Percentiles rank a stretch among this genome's conserved stretches.
phyloP scores from a whole-genome alignment of 2,329 filamentous ascomycete genomes.

The Aplosporella prunicola region DNA sequence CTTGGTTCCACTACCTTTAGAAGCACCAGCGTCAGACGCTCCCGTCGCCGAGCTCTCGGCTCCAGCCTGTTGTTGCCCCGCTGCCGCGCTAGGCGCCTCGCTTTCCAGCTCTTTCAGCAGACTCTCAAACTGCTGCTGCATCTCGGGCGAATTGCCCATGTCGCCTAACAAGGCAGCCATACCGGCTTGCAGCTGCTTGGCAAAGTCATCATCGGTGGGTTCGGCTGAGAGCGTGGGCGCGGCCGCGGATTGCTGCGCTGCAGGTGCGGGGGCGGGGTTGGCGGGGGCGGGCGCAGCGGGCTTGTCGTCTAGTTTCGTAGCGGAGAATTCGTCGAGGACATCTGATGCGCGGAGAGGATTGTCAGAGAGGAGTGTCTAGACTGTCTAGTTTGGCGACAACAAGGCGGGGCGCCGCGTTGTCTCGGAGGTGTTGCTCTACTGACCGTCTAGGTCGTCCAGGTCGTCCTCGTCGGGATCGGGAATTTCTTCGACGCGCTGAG shows the following conservation, averaged over 20 bases:
- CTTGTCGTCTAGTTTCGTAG: constrained; percentile 49
- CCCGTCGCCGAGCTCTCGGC: constrained; percentile 9
- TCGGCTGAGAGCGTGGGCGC: constrained; percentile 26
- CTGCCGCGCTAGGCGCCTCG: constrained; percentile 30
- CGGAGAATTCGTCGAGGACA: constrained; percentile 83
- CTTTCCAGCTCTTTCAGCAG: constrained; percentile 68
- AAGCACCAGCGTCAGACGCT: constrained; percentile 14
- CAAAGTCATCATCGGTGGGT: constrained; percentile 62
- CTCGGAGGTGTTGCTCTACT: constrained; percentile 14
- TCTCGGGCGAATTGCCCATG: constrained; percentile 51
- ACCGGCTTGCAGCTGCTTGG: constrained; percentile 75
- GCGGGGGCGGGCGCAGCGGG: constrained; percentile 16
- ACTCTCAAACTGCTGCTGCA: constrained; percentile 69
- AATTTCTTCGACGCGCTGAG: constrained; percentile 13
- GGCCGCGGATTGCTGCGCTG: constrained; percentile 26
- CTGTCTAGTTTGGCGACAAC: not conserved
- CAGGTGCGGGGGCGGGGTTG: constrained; percentile 16
- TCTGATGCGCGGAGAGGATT: constrained; percentile 44
- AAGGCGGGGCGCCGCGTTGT: too few species aligned
- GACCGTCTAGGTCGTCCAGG: constrained; percentile 83
- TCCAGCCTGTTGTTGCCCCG: constrained; percentile 22
- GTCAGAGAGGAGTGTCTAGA: not conserved
- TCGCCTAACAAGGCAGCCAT: constrained; percentile 78
- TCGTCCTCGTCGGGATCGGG: constrained; percentile 91
- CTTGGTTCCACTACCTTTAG: constrained; percentile 17